Evolutionary conservation across 352 stramenopile species (phyloP).

Genomic region (Discostella stelligera): DNA sequence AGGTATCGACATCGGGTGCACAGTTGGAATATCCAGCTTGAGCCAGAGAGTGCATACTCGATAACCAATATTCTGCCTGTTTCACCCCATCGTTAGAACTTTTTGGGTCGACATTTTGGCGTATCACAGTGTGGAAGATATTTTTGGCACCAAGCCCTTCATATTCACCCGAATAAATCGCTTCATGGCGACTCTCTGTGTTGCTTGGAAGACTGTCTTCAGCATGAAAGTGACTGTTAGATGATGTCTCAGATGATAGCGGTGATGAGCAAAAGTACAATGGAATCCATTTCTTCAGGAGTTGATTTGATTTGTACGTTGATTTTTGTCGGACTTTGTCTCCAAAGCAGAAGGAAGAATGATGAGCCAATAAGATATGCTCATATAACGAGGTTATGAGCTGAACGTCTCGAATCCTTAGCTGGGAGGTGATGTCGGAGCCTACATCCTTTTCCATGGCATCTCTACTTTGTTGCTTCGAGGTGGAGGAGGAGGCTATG

Average conservation of each 20-base stretch:
- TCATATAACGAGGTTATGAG: constrained; percentile 28
- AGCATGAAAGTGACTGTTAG: background rate
- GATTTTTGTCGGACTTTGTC: constrained; percentile 11
- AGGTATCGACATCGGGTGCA: constrained; percentile 23
- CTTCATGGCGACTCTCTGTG: background rate
- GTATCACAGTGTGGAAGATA: constrained; percentile 45
- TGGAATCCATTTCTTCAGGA: constrained; percentile 43
- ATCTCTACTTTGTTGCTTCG: background rate
- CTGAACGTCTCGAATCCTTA: constrained; percentile 4
- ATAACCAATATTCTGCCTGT: constrained; percentile 34
- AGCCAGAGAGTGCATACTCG: constrained; percentile 27
- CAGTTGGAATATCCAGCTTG: constrained; percentile 17
- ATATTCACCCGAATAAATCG: constrained; percentile 4
- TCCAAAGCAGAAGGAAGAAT: constrained; percentile 32
- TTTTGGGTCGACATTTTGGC: constrained; percentile 32
- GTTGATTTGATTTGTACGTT: constrained; percentile 27
- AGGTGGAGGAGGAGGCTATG: background rate
- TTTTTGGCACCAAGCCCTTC: background rate
- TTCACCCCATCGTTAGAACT: constrained; percentile 15
- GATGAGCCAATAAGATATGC: constrained; percentile 33
- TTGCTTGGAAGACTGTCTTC: background rate
- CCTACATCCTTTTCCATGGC: constrained; percentile 11
- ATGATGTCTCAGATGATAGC: background rate
- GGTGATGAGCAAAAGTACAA: constrained; percentile 14
- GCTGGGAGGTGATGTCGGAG: constrained; percentile 13